Percentiles rank a stretch among this genome's conserved stretches.
phyloP scores from a whole-genome alignment of 2,329 filamentous ascomycete species.

The Juglanconis sp. region DNA sequence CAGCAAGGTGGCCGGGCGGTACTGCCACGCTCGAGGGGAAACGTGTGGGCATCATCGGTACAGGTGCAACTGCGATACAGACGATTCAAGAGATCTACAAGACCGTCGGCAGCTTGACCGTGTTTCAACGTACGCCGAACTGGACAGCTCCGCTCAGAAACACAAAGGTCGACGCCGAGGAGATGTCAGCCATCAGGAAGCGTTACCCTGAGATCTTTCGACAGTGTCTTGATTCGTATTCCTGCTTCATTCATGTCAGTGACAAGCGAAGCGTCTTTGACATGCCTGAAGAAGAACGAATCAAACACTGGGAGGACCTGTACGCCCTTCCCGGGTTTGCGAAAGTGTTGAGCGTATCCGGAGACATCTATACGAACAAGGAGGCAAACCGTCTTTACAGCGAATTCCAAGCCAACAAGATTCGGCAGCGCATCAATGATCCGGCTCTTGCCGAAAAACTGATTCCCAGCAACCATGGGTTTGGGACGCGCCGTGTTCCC shows the following conservation, averaged over 20 bases:
- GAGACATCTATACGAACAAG: constrained; percentile 33
- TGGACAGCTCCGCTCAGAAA: constrained; percentile 51
- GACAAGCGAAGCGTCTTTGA: constrained; percentile 37
- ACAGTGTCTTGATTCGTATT: constrained; percentile 44
- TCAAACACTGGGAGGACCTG: constrained; percentile 34
- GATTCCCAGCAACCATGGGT: constrained; percentile 38
- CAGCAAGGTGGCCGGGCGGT: background rate
- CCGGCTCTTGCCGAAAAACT: constrained; percentile 34
- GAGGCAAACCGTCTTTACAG: constrained; percentile 39
- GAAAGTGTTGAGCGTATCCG: constrained; percentile 39
- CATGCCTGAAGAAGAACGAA: constrained; percentile 35
- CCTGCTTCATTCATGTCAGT: constrained; percentile 36
- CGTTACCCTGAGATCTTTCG: constrained; percentile 38
- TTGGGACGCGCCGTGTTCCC: constrained; percentile 27
- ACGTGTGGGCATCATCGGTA: constrained; percentile 4
- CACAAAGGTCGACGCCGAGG: constrained; percentile 36
- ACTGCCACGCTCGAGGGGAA: background rate
- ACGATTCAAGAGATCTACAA: background rate
- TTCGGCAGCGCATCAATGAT: constrained; percentile 34
- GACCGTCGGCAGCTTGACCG: constrained; percentile 32
- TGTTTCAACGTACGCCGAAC: constrained; percentile 56
- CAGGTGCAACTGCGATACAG: constrained; percentile 6
- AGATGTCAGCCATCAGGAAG: constrained; percentile 36
- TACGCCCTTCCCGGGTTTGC: constrained; percentile 38
- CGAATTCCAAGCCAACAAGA: constrained; percentile 24